Conservation (phyloP, 768 basidiomycete genomes). For the Lactarius trivialis region DNA sequence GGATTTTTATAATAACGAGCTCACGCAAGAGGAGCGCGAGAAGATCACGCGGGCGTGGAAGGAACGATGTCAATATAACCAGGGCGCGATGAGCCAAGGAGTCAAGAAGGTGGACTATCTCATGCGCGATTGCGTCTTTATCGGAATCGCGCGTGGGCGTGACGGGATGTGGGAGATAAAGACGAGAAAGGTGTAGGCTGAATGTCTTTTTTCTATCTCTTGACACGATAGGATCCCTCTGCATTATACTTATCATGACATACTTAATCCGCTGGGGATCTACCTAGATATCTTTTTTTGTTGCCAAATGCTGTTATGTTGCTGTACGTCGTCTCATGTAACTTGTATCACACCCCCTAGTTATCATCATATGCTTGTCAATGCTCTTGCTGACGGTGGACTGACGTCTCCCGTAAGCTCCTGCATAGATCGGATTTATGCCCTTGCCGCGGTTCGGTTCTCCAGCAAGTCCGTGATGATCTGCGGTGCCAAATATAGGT, state of each 20-base stretch:
- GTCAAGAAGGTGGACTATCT: constrained; percentile 57
- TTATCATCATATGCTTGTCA: neutral
- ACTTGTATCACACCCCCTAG: constrained; percentile 4
- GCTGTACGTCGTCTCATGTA: constrained; percentile 16
- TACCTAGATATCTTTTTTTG: constrained; percentile 15
- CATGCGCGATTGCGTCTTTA: constrained; percentile 44
- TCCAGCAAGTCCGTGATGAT: neutral
- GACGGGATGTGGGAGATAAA: constrained; percentile 65
- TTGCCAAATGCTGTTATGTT: neutral
- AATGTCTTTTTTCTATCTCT: neutral
- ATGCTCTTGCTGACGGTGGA: neutral
- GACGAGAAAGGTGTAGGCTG: constrained; percentile 31
- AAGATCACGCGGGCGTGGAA: constrained; percentile 41
- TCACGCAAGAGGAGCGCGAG: constrained; percentile 41
- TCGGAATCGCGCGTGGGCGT: constrained; percentile 47
- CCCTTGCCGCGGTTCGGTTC: neutral
- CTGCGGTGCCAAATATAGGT: neutral
- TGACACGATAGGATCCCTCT: constrained; percentile 2
- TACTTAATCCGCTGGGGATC: constrained; percentile 5
- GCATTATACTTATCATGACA: constrained; percentile 18
- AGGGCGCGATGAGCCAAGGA: constrained; percentile 35
- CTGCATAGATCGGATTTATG: neutral
- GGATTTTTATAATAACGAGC: constrained; percentile 55
- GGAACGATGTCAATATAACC: constrained; percentile 35
- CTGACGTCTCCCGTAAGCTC: neutral